Percentiles rank a stretch among this genome's conserved stretches.
Evolutionary conservation across 345 rosid genomes (phyloP).

Genomic region (Gynandropsis gynandra): DNA sequence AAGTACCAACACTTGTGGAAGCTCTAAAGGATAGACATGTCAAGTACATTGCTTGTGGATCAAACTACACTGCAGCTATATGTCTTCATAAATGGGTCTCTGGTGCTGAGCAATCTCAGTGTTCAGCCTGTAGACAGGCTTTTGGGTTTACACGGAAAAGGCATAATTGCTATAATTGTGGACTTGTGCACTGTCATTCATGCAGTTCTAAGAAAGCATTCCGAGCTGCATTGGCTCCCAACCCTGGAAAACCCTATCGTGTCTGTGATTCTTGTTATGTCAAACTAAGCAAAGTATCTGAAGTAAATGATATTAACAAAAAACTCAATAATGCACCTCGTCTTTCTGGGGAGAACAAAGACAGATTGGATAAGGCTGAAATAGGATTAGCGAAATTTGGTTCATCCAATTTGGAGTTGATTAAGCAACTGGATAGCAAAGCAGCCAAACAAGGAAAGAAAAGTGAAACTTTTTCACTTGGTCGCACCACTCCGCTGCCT

Average conservation of each 20-base stretch:
- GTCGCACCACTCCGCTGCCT: conserved; percentile 68
- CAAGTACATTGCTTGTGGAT: conserved; percentile 85
- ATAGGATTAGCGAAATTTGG: conserved; percentile 63
- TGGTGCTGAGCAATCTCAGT: conserved; percentile 91
- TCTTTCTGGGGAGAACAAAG: conserved; percentile 90
- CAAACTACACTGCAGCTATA: conserved; percentile 77
- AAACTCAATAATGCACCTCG: conserved; percentile 62
- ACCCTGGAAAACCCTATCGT: conserved; percentile 77
- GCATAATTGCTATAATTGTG: conserved; percentile 96
- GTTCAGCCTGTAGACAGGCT: conserved; percentile 82
- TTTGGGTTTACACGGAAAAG: conserved; percentile 93
- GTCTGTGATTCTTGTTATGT: conserved; percentile 88
- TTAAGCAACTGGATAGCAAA: conserved; percentile 89
- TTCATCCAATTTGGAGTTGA: conserved; percentile 74
- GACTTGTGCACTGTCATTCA: conserved; percentile 93
- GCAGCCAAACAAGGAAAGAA: conserved; percentile 94
- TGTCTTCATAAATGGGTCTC: conserved; percentile 97
- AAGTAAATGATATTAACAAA: conserved; percentile 47
- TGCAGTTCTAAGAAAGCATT: conserved; percentile 89
- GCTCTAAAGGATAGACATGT: conserved; percentile 87
- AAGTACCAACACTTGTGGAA: conserved; percentile 74
- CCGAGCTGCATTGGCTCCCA: conserved; percentile 84
- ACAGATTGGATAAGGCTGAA: conserved; percentile 78
- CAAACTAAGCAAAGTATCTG: conserved; percentile 70
- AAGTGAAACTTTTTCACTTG: conserved; percentile 64